Percentiles rank a stretch among this genome's conserved stretches.
Conservation (phyloP, 306 rosid species). For the Trifolium subterraneum region DNA sequence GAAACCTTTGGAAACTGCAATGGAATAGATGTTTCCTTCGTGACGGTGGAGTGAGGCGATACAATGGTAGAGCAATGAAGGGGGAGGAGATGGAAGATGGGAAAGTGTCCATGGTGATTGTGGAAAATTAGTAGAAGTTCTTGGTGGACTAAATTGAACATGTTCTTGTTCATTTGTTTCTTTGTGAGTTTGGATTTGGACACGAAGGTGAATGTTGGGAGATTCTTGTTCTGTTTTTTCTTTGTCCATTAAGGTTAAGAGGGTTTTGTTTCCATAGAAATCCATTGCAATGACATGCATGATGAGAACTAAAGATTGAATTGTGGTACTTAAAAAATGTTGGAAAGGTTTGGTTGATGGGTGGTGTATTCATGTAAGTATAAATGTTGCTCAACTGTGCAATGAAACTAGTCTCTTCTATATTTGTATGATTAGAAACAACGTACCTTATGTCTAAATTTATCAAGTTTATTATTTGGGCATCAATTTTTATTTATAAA, state of each 20-base stretch:
- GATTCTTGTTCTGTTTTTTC: constrained; percentile 46
- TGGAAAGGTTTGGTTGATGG: constrained; percentile 19
- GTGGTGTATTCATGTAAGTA: constrained; percentile 37
- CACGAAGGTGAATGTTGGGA: constrained; percentile 36
- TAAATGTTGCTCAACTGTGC: constrained; percentile 32
- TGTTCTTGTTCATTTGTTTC: constrained; percentile 53
- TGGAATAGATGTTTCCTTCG: constrained; percentile 67
- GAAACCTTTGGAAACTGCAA: constrained; percentile 59
- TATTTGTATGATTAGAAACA: too few species aligned
- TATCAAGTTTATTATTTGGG: too few species aligned
- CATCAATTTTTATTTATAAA: too few species aligned
- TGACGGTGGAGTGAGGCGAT: constrained; percentile 74
- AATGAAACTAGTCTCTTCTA: not conserved
- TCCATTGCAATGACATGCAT: constrained; percentile 47
- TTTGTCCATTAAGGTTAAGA: constrained; percentile 46
- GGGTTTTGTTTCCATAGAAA: constrained; percentile 42
- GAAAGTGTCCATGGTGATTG: constrained; percentile 88
- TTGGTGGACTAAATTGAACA: constrained; percentile 46
- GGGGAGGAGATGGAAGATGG: constrained; percentile 61
- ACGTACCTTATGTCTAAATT: too few species aligned
- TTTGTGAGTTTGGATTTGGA: constrained; percentile 46
- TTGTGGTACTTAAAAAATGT: not conserved
- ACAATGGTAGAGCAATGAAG: constrained; percentile 74
- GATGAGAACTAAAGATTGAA: not conserved
- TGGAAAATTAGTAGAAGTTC: constrained; percentile 50